These are phyloP conservation scores for Suillus subluteus DNA, from an alignment of 768 basidiomycete genomes.

Conservation along the genomic window DNA sequence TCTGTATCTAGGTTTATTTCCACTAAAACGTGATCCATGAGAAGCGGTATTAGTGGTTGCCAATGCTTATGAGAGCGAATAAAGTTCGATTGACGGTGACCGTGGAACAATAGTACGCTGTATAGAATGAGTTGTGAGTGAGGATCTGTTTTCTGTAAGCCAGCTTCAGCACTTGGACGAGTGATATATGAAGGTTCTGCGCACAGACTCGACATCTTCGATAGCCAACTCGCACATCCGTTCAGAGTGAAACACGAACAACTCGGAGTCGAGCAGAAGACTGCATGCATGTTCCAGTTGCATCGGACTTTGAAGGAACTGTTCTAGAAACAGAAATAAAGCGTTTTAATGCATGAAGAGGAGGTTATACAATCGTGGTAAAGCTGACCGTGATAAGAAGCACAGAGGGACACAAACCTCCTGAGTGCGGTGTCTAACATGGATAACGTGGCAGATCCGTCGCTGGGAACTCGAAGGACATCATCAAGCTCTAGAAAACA, in stretches of 20 bases:
- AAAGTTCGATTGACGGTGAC: slow-evolving; percentile 67
- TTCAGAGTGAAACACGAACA: slow-evolving; percentile 91
- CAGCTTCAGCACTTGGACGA: slow-evolving; percentile 13
- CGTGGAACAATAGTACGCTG: slow-evolving; percentile 75
- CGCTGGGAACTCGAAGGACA: slow-evolving; percentile 65
- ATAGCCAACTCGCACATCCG: slow-evolving; percentile 84
- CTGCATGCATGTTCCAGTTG: slow-evolving; percentile 86
- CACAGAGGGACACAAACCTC: slow-evolving; percentile 77
- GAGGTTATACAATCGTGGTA: slow-evolving; percentile 6
- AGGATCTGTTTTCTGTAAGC: slow-evolving; percentile 76
- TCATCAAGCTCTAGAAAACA: slow-evolving; percentile 79
- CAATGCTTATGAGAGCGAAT: slow-evolving; percentile 84
- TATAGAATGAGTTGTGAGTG: slow-evolving; percentile 82
- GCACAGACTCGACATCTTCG: slow-evolving; percentile 67
- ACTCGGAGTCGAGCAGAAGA: slow-evolving; percentile 78
- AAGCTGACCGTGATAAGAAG: slow-evolving; percentile 82
- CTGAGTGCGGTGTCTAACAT: slow-evolving; percentile 79
- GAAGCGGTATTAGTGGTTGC: slow-evolving; percentile 75
- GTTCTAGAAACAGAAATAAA: slow-evolving; percentile 51
- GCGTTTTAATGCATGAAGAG: not conserved
- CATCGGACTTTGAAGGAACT: slow-evolving; percentile 80
- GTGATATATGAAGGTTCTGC: slow-evolving; percentile 25
- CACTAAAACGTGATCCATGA: slow-evolving; percentile 84
- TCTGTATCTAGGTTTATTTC: slow-evolving; percentile 82
- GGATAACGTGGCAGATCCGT: slow-evolving; percentile 62